Evolutionary conservation across 169 alveolate genomes (phyloP).

Genomic region (Plasmodium coatneyi): DNA sequence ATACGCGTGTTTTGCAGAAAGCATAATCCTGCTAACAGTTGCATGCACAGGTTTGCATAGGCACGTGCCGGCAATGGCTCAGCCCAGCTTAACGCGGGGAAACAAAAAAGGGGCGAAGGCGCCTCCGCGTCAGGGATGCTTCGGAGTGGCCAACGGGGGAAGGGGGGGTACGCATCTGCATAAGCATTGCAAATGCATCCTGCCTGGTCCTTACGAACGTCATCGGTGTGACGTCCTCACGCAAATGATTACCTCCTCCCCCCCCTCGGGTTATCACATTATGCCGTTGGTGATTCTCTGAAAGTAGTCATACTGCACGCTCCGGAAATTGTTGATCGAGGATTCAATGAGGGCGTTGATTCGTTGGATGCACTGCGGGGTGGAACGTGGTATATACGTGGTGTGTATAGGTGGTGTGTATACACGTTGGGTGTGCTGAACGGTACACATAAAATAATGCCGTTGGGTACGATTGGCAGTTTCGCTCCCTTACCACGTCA

Average conservation of each 20-base stretch:
- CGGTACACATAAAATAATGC: background rate
- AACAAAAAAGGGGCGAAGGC: background rate
- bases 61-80: background rate
- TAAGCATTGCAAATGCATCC: too few relatives aligned
- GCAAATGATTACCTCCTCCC: background rate
- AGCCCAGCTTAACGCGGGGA: background rate
- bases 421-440: background rate
- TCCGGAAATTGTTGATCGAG: constrained; percentile 94
- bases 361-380: constrained; percentile 83
- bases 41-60: background rate
- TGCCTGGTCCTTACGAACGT: too few relatives aligned
- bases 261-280: constrained; percentile 79
- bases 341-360: constrained; percentile 91
- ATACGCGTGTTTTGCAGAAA: background rate
- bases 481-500: constrained; percentile 74
- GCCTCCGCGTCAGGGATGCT: background rate
- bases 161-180: background rate
- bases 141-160: background rate
- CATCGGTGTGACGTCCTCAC: background rate
- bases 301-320: constrained; percentile 95
- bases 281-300: constrained; percentile 96
- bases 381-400: background rate
- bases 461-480: background rate
- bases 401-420: background rate
- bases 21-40: background rate